Percentiles rank a stretch among this genome's conserved stretches.
phyloP scores from a whole-genome alignment of 2,329 filamentous ascomycete species.

The Curvularia spicifera region DNA sequence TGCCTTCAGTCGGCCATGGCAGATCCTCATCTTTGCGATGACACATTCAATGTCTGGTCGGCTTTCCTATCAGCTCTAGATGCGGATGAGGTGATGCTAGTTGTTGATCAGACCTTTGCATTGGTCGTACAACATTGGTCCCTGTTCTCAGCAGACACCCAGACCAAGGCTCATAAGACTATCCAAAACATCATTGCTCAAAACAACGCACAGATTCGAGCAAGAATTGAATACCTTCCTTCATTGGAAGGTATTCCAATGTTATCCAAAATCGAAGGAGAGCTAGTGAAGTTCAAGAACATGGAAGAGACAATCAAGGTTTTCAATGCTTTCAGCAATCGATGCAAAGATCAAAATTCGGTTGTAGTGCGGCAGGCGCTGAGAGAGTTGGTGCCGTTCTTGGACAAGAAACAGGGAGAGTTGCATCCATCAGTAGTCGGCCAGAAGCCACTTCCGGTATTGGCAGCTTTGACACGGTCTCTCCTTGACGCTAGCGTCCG shows the following conservation, averaged over 20 bases:
- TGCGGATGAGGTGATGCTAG: slow-evolving; percentile 76
- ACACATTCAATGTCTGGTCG: slow-evolving; percentile 84
- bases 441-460: slow-evolving; percentile 79
- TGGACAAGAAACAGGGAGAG: slow-evolving; percentile 75
- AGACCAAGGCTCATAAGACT: slow-evolving; percentile 65
- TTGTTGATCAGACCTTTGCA: slow-evolving; percentile 89
- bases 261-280: slow-evolving; percentile 70
- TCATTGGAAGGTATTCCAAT: slow-evolving; percentile 74
- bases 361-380: slow-evolving; percentile 85
- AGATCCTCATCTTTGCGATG: slow-evolving; percentile 73
- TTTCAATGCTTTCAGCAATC: slow-evolving; percentile 73
- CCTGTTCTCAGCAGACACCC: slow-evolving; percentile 66
- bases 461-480: slow-evolving; percentile 74
- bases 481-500: slow-evolving; percentile 85
- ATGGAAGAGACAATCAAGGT: slow-evolving; percentile 70
- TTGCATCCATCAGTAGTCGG: slow-evolving; percentile 80
- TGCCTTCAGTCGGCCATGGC: slow-evolving; percentile 85
- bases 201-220: slow-evolving; percentile 66
- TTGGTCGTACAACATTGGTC: slow-evolving; percentile 84
- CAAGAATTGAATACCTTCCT: slow-evolving; percentile 76
- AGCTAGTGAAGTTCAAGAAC: slow-evolving; percentile 69
- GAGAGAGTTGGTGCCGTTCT: slow-evolving; percentile 74
- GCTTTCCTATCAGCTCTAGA: slow-evolving; percentile 73
- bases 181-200: slow-evolving; percentile 70
- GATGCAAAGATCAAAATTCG: slow-evolving; percentile 82